phyloP scores from a whole-genome alignment of 148 eudicot species.

The Rhododendron williamsianum region DNA sequence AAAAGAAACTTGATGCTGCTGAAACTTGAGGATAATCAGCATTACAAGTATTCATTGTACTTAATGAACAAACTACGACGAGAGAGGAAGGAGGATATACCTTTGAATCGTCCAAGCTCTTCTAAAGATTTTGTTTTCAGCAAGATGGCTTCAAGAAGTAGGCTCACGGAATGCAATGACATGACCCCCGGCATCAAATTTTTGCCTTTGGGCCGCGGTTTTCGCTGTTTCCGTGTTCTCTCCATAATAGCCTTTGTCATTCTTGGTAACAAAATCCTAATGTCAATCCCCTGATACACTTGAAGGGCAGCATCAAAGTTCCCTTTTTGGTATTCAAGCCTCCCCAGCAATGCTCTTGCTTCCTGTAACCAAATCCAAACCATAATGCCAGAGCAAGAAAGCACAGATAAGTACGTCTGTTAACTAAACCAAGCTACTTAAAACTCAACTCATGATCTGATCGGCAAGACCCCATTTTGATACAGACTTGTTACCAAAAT shows the following conservation, averaged over 20 bases:
- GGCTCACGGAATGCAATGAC: slow-evolving; percentile 94
- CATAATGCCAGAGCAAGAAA: background rate
- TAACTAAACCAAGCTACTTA: background rate
- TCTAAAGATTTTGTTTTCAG: slow-evolving; percentile 77
- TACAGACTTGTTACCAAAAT: background rate
- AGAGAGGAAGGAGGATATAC: slow-evolving; percentile 24
- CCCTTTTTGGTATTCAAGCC: slow-evolving; percentile 90
- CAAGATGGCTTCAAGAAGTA: slow-evolving; percentile 80
- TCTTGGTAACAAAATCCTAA: slow-evolving; percentile 49
- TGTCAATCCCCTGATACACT: slow-evolving; percentile 89
- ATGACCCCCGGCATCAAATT: slow-evolving; percentile 47
- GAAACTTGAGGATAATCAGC: background rate
- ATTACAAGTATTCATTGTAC: background rate
- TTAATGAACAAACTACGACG: background rate
- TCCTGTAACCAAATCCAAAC: slow-evolving; percentile 43
- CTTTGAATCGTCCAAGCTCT: slow-evolving; percentile 65
- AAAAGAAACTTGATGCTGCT: background rate
- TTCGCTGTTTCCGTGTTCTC: slow-evolving; percentile 45
- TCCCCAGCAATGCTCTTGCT: slow-evolving; percentile 94
- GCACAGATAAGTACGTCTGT: background rate
- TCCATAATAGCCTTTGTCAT: slow-evolving; percentile 63
- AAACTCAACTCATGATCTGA: background rate
- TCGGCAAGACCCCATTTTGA: background rate
- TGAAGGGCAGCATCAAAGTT: slow-evolving; percentile 89
- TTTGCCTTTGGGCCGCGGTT: slow-evolving; percentile 45